These are phyloP conservation scores for Solanum clarkiae DNA, from an alignment of 257 asterid genomes.

Conservation along the genomic window DNA sequence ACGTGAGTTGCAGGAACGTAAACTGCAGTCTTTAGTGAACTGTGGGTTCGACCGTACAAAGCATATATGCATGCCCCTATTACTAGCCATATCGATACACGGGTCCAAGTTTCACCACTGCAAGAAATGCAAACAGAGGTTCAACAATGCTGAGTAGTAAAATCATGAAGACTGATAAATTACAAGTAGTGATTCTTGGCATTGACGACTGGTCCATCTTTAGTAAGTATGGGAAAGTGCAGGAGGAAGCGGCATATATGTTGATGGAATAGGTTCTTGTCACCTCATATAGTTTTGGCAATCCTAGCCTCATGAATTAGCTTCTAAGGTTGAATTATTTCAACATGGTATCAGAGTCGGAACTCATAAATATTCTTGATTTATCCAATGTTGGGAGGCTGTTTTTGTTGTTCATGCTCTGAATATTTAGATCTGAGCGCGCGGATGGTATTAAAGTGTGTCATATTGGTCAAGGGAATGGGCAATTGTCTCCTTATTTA, in stretches of 20 bases:
- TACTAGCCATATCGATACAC: slow-evolving; percentile 74
- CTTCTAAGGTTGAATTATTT: not conserved
- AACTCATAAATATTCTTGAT: not conserved
- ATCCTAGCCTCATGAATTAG: not conserved
- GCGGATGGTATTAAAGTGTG: not conserved
- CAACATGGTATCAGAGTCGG: not conserved
- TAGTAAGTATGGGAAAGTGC: not conserved
- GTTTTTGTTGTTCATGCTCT: not conserved
- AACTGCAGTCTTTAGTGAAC: slow-evolving; percentile 62
- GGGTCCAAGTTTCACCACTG: slow-evolving; percentile 76
- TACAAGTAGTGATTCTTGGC: not conserved
- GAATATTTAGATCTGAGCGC: not conserved
- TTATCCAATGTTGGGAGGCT: not conserved
- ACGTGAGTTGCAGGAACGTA: slow-evolving; percentile 84
- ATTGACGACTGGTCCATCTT: not conserved
- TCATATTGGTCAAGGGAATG: not conserved
- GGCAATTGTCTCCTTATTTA: not conserved
- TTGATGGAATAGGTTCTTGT: not conserved
- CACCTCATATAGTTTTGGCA: not conserved
- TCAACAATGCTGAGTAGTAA: not conserved
- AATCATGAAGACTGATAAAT: not conserved
- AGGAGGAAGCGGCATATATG: not conserved
- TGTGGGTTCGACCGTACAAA: slow-evolving; percentile 67
- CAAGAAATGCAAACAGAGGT: not conserved
- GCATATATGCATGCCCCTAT: slow-evolving; percentile 48